A percentile compares a stretch with the other conserved stretches of the same genome.
Evolutionary conservation across 202 grass and related monocot species (phyloP).

Genomic region (Carex arenaria): DNA sequence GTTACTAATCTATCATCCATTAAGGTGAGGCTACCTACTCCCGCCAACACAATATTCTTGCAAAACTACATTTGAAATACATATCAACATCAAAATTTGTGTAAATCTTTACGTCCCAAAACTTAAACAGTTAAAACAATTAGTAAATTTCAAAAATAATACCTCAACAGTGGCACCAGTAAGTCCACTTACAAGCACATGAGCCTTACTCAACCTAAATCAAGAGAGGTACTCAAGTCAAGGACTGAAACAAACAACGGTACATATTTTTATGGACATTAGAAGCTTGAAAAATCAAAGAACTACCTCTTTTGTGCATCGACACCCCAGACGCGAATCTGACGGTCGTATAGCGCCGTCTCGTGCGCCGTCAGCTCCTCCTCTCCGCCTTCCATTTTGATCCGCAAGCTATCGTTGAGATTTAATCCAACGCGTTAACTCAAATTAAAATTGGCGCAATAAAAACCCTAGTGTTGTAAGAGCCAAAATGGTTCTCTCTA

Average conservation of each 20-base stretch:
- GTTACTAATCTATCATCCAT: slow-evolving; percentile 75
- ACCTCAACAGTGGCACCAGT: slow-evolving; percentile 75
- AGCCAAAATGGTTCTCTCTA: background rate
- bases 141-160: background rate
- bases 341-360: slow-evolving; percentile 94
- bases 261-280: background rate
- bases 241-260: background rate
- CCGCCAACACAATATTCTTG: slow-evolving; percentile 98
- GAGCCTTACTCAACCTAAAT: slow-evolving; percentile 78
- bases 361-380: slow-evolving; percentile 86
- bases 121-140: background rate
- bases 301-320: slow-evolving; percentile 91
- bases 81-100: background rate
- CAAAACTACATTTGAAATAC: slow-evolving; percentile 54
- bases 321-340: slow-evolving; percentile 97
- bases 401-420: background rate
- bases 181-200: slow-evolving; percentile 76
- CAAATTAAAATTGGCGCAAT: slow-evolving; percentile 8
- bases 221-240: background rate
- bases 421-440: background rate
- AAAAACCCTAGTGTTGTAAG: slow-evolving; percentile 2
- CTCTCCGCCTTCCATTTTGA: slow-evolving; percentile 30
- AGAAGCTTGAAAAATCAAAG: background rate
- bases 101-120: background rate
- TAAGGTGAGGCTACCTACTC: slow-evolving; percentile 88